Conservation (phyloP, 1,284 basidiomycete genomes). For the Cutaneotrichosporon sp. region DNA sequence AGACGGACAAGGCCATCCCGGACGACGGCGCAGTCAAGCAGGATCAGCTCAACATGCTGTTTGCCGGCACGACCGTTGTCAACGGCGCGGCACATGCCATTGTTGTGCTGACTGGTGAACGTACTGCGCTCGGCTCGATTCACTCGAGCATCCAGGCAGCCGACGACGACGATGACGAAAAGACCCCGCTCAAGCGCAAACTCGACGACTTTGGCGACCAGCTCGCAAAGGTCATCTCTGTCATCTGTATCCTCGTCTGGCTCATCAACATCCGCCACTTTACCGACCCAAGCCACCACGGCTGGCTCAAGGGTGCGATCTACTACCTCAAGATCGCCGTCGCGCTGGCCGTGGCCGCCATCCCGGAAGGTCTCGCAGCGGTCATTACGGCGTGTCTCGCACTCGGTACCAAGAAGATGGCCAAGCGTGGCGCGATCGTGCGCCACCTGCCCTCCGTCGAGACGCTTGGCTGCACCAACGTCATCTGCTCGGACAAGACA, state of each 20-base stretch:
- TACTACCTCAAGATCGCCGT: constrained; percentile 99
- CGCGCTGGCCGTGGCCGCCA: constrained; percentile 89
- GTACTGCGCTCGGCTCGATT: constrained; percentile 89
- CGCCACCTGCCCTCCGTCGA: constrained; percentile 93
- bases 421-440: constrained; percentile 93
- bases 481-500: constrained; percentile 96
- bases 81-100: constrained; percentile 79
- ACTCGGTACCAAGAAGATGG: constrained; percentile 95
- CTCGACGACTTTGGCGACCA: constrained; percentile 93
- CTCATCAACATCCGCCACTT: constrained; percentile 91
- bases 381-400: constrained; percentile 96
- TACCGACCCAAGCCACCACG: constrained; percentile 83
- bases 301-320: constrained; percentile 81
- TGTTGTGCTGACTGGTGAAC: constrained; percentile 75
- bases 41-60: constrained; percentile 91
- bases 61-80: constrained; percentile 89
- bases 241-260: constrained; percentile 94
- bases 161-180: constrained; percentile 62
- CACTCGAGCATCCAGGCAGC: constrained; percentile 70
- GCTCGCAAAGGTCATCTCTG: constrained; percentile 90
- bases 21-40: constrained; percentile 82
- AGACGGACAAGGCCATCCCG: constrained; percentile 61
- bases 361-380: constrained; percentile 89
- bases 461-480: constrained; percentile 90
- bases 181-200: constrained; percentile 91